Evolutionary conservation across 2,329 filamentous ascomycete genomes (phyloP), one percentile per base, ranked within the genome.

Genomic region (Aspergillus quadricinctus): DNA sequence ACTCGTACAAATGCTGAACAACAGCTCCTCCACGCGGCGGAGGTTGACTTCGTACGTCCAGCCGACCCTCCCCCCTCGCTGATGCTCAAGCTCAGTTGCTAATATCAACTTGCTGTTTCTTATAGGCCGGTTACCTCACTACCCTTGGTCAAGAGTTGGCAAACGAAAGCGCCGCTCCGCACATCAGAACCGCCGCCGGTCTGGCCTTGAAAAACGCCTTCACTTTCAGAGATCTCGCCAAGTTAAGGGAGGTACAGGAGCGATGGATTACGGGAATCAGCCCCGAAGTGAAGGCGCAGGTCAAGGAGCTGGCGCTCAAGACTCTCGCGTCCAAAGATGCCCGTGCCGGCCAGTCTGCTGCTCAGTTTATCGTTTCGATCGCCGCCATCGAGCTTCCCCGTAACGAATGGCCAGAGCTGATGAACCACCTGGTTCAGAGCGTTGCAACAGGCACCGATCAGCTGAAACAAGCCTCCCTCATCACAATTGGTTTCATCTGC

Each of bases 181-280:
- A 90, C 72, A 94, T 97, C 72, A 89, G 94, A 82, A 89, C 90
- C 66, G 93, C 94, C 66, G 94, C 94, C 68, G 94, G 92, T 85
- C 85, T 99, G 68, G 93, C 94, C 66, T 82, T 99, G 71, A 99
- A 99, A 81, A 99, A 99, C 83, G 89, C 94, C 69, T 97, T 99
- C 80, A 91, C 90, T 71, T 90, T 92, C 70, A 89, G 94, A 81
- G 94, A 99, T 77, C 88, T 88, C 70, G 80, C 86, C 69, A 88
- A 92, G 72, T 87, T 96, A 78, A 88, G 90, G 72, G 89, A 95
- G 74, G 85, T 97, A 57, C 94, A 97, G 79, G 83, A 86, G 71
- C 92, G 95, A 88, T 99, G 94, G 94, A 81, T 94, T 61, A 85
- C 88, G 73, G 86, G 89, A 72, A 88, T 93, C 64, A 88, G 91